Percentiles rank a stretch among this genome's conserved stretches.
Conservation (phyloP, 768 basidiomycete genomes). For the Chiua virens region DNA sequence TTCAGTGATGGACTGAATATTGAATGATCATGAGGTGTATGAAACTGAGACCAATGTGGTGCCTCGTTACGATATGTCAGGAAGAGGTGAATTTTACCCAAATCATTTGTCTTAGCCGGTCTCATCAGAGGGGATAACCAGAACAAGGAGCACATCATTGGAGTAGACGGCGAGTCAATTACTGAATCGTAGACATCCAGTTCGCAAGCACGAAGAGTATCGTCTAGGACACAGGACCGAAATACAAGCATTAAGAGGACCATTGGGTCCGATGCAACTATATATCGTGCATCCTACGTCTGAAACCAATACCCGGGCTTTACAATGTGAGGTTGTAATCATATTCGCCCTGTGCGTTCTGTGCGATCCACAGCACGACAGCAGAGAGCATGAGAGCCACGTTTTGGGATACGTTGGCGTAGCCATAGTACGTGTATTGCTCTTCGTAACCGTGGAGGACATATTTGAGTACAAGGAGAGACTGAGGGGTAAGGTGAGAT, state of each 20-base stretch:
- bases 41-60: no score
- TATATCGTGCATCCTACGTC: slow-evolving; percentile 1
- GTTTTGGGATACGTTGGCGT: slow-evolving; percentile 95
- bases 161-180: no score
- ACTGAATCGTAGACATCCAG: no score
- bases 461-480: slow-evolving; percentile 89
- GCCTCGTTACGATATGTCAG: no score
- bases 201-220: no score
- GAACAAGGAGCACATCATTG: no score
- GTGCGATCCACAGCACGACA: slow-evolving; percentile 89
- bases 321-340: slow-evolving; percentile 87
- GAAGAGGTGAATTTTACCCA: no score
- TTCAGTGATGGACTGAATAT: no score
- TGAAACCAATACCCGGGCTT: not conserved
- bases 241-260: slow-evolving; percentile 9
- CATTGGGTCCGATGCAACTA: not conserved
- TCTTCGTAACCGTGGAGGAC: slow-evolving; percentile 68
- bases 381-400: slow-evolving; percentile 81
- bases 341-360: slow-evolving; percentile 83
- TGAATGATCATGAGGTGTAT: no score
- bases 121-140: no score
- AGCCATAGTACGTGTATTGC: slow-evolving; percentile 87
- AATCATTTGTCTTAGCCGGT: no score
- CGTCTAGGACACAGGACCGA: no score
- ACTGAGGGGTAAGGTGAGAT: slow-evolving; percentile 44